Evolutionary conservation across 78 protist genomes (phyloP).

Genomic region (Bigelowiella natans): DNA sequence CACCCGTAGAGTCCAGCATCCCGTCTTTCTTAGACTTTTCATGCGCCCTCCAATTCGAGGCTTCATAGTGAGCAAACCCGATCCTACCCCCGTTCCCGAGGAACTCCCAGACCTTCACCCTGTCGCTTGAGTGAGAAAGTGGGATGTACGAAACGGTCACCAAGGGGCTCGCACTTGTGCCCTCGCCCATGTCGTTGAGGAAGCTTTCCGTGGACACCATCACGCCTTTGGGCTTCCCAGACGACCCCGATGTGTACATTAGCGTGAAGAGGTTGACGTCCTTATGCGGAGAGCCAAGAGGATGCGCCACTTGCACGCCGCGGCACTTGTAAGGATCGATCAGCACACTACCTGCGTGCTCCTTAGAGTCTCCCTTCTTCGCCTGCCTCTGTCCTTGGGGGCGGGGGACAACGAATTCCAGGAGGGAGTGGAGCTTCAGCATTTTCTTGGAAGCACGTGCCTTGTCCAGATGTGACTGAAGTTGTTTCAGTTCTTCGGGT

Average conservation of each 20-base stretch:
- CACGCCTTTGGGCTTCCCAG: neutral
- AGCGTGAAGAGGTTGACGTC: neutral
- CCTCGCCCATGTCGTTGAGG: neutral
- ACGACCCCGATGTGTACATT: neutral
- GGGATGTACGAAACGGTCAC: neutral
- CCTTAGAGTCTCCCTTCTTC: too few species aligned
- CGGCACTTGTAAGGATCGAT: too few species aligned
- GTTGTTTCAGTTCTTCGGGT: neutral
- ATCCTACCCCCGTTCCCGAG: neutral
- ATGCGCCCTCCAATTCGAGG: neutral
- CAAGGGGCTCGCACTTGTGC: neutral
- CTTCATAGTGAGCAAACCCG: neutral
- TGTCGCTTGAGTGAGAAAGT: neutral
- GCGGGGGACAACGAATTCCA: too few species aligned
- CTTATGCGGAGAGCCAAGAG: too few species aligned
- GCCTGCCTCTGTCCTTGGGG: too few species aligned
- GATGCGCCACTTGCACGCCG: too few species aligned
- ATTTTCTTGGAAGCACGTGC: neutral
- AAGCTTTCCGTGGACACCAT: neutral
- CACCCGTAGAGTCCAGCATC: neutral
- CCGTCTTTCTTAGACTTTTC: neutral
- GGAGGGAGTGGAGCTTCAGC: neutral
- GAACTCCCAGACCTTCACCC: neutral
- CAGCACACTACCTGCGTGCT: too few species aligned
- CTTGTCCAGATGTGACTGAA: neutral